Evolutionary conservation across 2,329 filamentous ascomycete genomes (phyloP), one percentile per base, ranked within the genome.

Genomic region (Coleophoma eucalyptorum): DNA sequence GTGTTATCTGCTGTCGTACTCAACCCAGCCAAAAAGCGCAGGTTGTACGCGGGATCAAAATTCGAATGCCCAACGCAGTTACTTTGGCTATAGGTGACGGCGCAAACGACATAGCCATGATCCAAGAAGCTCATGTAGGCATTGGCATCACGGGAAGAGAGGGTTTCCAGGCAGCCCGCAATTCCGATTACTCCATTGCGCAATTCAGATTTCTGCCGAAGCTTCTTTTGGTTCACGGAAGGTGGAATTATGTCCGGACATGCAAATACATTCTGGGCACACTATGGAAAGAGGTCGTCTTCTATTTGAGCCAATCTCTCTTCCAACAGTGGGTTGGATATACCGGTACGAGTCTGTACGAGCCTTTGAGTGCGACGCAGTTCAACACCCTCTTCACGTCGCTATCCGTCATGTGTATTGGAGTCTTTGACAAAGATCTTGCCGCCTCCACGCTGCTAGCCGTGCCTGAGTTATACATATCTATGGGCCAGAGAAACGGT

Each of bases 301-400:
- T 94, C 68, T 94, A 93, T 65, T 76, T 92, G 3, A 87, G 87
- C 0, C 88, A 93, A 65, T 89, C 90, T 1, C 74, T 91, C 35
- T 96, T 88, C 62, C 90, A 95, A 68, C 79, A 82, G 44, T 90
- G 83, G 70, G 89, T 86, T 34, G 91, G 91, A 11, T 96, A 94
- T 66, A 95, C 89, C 0, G 92, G 91, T 1, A 96, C 92, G 1
- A 91, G 86, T 50, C 74, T 97, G 18, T 96, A 96, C 72, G 90
- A 97, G 67, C 80, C 80, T 2, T 92, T 87, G 73, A 89, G 84
- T 57, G 70, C 96, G 65, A 92, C 87, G 46, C 90, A 94, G 65
- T 92, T 96, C 73, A 97, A 97, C 65, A 93, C 89, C 1, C 78
- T 96, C 11, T 97, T 97, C 68, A 96, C 91, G 0, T 91, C 87